Evolutionary conservation across 1,284 basidiomycete genomes (phyloP).

Genomic region (Inonotus hispidus): DNA sequence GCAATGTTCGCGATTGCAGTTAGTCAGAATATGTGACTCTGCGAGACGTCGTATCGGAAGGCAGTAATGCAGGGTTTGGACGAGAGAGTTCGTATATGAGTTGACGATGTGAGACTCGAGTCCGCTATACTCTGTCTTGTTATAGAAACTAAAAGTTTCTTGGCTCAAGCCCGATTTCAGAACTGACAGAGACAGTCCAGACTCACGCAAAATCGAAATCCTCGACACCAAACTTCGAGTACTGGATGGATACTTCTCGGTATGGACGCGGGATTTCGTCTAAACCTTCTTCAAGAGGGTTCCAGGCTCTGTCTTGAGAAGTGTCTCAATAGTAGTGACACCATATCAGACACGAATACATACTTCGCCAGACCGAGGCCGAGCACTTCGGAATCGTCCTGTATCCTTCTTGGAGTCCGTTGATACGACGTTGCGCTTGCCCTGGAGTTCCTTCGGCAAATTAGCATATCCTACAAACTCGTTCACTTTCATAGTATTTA

Average conservation of each 20-base stretch:
- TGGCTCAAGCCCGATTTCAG: conserved; percentile 2
- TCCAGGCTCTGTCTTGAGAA: conserved; percentile 41
- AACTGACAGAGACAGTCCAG: neutral
- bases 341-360: neutral
- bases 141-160: conserved; percentile 67
- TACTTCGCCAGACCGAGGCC: conserved; percentile 43
- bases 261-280: conserved; percentile 80
- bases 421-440: conserved; percentile 72
- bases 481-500: conserved; percentile 76
- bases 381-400: conserved; percentile 83
- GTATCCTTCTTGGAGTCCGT: conserved; percentile 43
- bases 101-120: conserved; percentile 97
- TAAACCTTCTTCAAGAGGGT: conserved; percentile 42
- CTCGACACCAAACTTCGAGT: conserved; percentile 98
- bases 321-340: neutral
- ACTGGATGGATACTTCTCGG: conserved; percentile 93
- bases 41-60: conserved; percentile 76
- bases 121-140: conserved; percentile 85
- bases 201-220: conserved; percentile 95
- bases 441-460: conserved; percentile 78
- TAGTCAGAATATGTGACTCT: conserved; percentile 86
- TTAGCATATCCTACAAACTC: conserved; percentile 88
- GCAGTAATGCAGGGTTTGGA: conserved; percentile 89
- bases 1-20: conserved; percentile 87
- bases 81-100: conserved; percentile 92